phyloP scores from a whole-genome alignment of 306 rosid species.

The Cicer chorassanicum region DNA sequence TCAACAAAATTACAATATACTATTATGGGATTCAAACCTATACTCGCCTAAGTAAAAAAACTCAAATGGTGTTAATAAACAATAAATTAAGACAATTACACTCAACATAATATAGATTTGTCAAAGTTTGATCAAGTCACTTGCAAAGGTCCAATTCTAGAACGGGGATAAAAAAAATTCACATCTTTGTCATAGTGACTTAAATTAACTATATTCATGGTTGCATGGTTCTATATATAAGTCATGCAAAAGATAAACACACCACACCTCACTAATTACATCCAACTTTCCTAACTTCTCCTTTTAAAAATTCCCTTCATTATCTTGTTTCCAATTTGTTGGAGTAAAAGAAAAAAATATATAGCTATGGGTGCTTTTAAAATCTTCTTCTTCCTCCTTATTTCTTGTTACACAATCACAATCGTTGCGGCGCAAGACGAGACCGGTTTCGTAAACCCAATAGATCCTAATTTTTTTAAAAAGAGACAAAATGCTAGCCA shows the following conservation, averaged over 20 bases:
- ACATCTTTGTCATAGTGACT: neutral
- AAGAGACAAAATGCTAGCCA: slow-evolving; percentile 52
- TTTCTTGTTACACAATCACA: slow-evolving; percentile 27
- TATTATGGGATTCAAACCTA: no score
- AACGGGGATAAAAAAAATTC: neutral
- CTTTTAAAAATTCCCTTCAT: neutral
- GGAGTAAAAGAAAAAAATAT: neutral
- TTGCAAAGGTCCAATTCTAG: neutral
- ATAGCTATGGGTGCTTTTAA: neutral
- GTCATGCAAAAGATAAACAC: neutral
- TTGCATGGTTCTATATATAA: no score
- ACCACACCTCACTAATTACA: neutral
- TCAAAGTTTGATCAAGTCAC: neutral
- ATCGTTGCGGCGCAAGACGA: slow-evolving; percentile 15
- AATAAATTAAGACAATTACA: neutral
- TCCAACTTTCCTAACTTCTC: neutral
- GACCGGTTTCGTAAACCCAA: slow-evolving; percentile 31
- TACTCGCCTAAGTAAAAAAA: no score
- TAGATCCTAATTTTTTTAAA: slow-evolving; percentile 42
- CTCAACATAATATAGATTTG: neutral
- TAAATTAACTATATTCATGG: neutral
- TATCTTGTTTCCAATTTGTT: neutral
- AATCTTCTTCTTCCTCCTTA: slow-evolving; percentile 14
- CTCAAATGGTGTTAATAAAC: no score
- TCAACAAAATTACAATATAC: no score